Conservation (phyloP, 148 eudicot genomes). For the Vaccinium macrocarpon region DNA sequence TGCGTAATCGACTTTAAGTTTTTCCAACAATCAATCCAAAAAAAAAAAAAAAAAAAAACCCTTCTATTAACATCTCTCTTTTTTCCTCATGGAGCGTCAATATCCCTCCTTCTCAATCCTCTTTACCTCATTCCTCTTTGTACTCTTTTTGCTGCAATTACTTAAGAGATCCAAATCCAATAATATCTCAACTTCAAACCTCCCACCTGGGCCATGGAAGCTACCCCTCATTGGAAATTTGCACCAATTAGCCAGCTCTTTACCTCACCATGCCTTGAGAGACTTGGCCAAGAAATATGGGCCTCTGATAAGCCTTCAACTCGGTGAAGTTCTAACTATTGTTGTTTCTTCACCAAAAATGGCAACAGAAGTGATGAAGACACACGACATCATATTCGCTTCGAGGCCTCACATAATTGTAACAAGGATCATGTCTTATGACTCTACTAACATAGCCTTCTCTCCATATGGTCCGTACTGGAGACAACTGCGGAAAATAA, state of each 20-base stretch:
- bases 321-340: constrained; percentile 19
- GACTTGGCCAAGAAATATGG: constrained; percentile 25
- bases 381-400: constrained; percentile 31
- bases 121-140: background rate
- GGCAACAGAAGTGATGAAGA: constrained; percentile 30
- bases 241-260: constrained; percentile 4
- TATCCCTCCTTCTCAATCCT: background rate
- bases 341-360: constrained; percentile 24
- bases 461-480: background rate
- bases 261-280: background rate
- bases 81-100: background rate
- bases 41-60: too few relatives aligned
- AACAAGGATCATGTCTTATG: background rate
- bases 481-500: constrained; percentile 14
- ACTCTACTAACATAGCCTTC: background rate
- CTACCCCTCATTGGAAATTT: constrained; percentile 15
- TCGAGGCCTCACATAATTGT: background rate
- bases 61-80: background rate
- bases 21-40: background rate
- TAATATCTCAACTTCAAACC: too few relatives aligned
- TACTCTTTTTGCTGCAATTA: background rate
- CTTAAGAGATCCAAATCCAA: background rate
- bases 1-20: too few relatives aligned
- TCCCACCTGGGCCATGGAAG: background rate
- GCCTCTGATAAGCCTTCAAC: constrained; percentile 25